Percentiles rank a stretch among this genome's conserved stretches.
These are phyloP conservation scores for Boechera stricta DNA, from an alignment of 345 rosid species.

Conservation along the genomic window DNA sequence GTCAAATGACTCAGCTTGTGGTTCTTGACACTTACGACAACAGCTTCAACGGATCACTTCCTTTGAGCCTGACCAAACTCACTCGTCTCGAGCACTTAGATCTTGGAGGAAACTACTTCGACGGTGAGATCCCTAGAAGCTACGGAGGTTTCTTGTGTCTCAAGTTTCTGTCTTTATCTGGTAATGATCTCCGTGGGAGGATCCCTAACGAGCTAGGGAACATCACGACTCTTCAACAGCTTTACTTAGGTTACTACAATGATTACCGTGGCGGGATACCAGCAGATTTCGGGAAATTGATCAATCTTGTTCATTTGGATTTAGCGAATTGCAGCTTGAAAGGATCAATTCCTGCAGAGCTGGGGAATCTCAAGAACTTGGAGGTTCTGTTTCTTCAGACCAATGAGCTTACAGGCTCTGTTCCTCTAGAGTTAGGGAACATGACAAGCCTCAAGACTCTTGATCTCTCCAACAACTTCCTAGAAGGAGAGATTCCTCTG, in stretches of 20 bases:
- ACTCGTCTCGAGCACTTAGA: constrained; percentile 63
- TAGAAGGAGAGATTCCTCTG: constrained; percentile 74
- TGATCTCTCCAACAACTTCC: constrained; percentile 82
- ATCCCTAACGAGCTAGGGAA: constrained; percentile 79
- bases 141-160: constrained; percentile 64
- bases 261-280: constrained; percentile 79
- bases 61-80: constrained; percentile 52
- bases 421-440: constrained; percentile 78
- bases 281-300: constrained; percentile 60
- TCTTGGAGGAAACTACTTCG: constrained; percentile 87
- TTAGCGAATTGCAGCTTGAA: constrained; percentile 72
- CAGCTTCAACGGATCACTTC: constrained; percentile 76
- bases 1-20: constrained; percentile 54
- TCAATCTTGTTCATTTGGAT: constrained; percentile 74
- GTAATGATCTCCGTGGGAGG: constrained; percentile 74
- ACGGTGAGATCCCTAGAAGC: constrained; percentile 66
- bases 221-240: constrained; percentile 62
- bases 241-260: constrained; percentile 81
- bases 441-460: constrained; percentile 65
- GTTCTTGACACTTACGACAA: constrained; percentile 80
- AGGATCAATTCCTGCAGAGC: constrained; percentile 69
- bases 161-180: constrained; percentile 72
- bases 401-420: constrained; percentile 66
- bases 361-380: constrained; percentile 71
- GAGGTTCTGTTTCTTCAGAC: constrained; percentile 71